These are phyloP conservation scores for Pseudogymnoascus sp. DNA, from an alignment of 2,329 filamentous ascomycete species.

Conservation along the genomic window DNA sequence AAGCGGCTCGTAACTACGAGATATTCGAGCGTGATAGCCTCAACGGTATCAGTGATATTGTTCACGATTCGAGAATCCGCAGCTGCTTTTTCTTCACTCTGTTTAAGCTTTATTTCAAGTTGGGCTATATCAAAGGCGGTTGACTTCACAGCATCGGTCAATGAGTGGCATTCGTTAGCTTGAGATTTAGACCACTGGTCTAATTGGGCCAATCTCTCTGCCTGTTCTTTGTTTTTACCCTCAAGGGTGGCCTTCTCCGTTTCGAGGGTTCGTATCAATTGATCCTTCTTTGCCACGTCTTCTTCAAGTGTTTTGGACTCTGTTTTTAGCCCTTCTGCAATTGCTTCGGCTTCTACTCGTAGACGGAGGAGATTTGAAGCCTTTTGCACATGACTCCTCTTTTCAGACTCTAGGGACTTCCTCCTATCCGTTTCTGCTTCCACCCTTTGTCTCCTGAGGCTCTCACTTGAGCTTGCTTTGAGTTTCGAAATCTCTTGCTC, in stretches of 20 bases:
- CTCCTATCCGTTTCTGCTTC: not conserved
- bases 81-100: not conserved
- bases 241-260: not conserved
- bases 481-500: not conserved
- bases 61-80: not conserved
- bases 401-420: not conserved
- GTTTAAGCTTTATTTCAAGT: not conserved
- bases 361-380: not conserved
- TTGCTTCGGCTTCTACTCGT: not conserved
- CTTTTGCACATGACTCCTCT: not conserved
- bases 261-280: not conserved
- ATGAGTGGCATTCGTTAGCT: not conserved
- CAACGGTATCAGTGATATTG: not conserved
- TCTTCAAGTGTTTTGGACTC: not conserved
- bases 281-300: not conserved
- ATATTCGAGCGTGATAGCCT: not conserved
- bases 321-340: not conserved
- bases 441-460: not conserved
- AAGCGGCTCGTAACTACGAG: not conserved
- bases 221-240: not conserved
- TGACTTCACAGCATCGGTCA: not conserved
- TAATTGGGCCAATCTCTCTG: not conserved
- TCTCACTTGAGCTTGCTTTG: not conserved
- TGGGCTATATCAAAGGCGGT: not conserved
- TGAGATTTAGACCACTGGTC: not conserved